A percentile compares a stretch with the other conserved stretches of the same genome.
Conservation (phyloP, 2,329 filamentous ascomycete species). For the Diaporthe ilicicola region DNA sequence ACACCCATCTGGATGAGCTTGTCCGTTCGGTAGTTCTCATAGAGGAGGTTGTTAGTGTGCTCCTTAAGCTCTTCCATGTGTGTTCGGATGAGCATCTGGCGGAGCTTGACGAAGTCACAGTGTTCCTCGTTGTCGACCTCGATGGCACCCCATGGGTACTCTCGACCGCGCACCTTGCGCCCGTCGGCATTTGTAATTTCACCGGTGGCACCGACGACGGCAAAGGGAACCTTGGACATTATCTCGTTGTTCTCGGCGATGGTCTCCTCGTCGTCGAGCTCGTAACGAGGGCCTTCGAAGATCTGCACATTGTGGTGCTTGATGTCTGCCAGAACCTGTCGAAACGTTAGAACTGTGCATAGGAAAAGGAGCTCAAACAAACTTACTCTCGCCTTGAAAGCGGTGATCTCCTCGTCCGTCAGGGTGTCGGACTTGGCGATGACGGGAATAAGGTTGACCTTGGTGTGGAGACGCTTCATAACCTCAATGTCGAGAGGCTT, state of each 20-base stretch:
- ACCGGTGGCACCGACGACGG: slow-evolving; percentile 94
- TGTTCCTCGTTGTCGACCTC: slow-evolving; percentile 99
- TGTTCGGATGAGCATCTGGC: slow-evolving; percentile 99
- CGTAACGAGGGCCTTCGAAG: slow-evolving; percentile 97
- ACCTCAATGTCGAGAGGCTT: slow-evolving; percentile 99
- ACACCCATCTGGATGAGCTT: slow-evolving; percentile 99
- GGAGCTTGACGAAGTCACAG: slow-evolving; percentile 99
- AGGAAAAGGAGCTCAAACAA: background rate
- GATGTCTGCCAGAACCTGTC: slow-evolving; percentile 94
- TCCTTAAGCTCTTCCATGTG: slow-evolving; percentile 99
- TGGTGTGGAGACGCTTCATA: slow-evolving; percentile 99
- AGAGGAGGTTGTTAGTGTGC: slow-evolving; percentile 98
- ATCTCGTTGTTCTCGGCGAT: slow-evolving; percentile 99
- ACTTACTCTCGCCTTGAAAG: slow-evolving; percentile 96
- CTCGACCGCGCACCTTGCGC: slow-evolving; percentile 93
- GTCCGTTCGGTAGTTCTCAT: slow-evolving; percentile 99
- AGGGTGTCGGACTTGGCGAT: slow-evolving; percentile 99
- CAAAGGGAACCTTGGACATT: slow-evolving; percentile 99
- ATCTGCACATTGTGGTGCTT: slow-evolving; percentile 98
- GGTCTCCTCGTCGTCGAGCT: slow-evolving; percentile 98
- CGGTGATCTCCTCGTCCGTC: slow-evolving; percentile 93
- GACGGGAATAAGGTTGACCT: slow-evolving; percentile 99
- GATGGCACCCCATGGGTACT: slow-evolving; percentile 98
- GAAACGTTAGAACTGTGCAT: slow-evolving; percentile 15
- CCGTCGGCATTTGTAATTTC: slow-evolving; percentile 93